Percentiles rank a stretch among this genome's conserved stretches.
phyloP scores from a whole-genome alignment of 2,329 filamentous ascomycete species.

The Beauveria brongniartii region DNA sequence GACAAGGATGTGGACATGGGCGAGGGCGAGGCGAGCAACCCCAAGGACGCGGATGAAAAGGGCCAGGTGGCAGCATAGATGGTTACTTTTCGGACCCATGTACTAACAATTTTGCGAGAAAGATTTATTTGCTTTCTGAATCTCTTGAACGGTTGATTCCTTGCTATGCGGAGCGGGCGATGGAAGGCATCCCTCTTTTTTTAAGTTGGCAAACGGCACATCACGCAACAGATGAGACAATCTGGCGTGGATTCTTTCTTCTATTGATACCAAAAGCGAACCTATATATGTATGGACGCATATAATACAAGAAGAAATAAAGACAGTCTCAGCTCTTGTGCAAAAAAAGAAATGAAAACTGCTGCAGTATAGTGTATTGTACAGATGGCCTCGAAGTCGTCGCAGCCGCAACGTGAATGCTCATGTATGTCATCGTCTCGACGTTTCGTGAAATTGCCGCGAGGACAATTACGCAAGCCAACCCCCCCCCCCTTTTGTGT shows the following conservation, averaged over 20 bases:
- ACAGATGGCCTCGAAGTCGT: background rate
- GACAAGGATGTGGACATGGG: conserved; percentile 26
- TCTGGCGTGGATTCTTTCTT: background rate
- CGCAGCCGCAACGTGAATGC: no score
- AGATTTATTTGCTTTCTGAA: background rate
- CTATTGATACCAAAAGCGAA: conserved; percentile 10
- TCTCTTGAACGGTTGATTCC: background rate
- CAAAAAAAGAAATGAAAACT: no score
- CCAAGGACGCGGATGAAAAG: conserved; percentile 4
- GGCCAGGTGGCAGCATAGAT: conserved; percentile 3
- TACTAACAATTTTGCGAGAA: conserved; percentile 3
- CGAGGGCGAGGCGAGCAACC: conserved; percentile 16
- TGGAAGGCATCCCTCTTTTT: background rate
- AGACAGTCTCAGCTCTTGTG: background rate
- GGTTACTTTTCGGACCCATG: background rate
- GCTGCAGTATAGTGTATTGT: background rate
- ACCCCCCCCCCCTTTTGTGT: no score
- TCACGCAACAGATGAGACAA: background rate
- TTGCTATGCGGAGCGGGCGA: background rate
- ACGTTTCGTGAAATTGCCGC: no score
- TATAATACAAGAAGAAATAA: conserved; percentile 2
- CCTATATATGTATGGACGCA: background rate
- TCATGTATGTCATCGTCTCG: no score
- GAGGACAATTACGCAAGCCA: no score
- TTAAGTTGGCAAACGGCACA: conserved; percentile 4